phyloP scores from a whole-genome alignment of 129 eudicot genomes.

The Pittosporum tobira region DNA sequence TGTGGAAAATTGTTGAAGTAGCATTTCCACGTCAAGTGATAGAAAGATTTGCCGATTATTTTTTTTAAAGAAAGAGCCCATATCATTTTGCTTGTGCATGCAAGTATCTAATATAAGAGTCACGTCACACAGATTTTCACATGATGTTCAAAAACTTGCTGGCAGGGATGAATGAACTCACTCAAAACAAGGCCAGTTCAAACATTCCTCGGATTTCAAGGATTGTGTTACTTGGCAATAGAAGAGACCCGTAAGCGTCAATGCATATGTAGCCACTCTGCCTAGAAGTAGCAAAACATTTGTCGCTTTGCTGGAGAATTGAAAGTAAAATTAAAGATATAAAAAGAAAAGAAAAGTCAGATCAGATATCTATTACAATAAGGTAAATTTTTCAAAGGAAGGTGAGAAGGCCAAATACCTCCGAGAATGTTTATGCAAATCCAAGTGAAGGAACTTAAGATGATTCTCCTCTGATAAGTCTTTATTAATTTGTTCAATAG shows the following conservation, averaged over 20 bases:
- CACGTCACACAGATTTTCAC: neutral
- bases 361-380: neutral
- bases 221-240: constrained; percentile 26
- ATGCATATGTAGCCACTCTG: constrained; percentile 34
- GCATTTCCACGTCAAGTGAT: neutral
- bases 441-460: constrained; percentile 37
- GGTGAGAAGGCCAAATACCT: constrained; percentile 30
- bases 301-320: constrained; percentile 46
- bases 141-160: neutral
- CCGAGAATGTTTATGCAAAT: constrained; percentile 60
- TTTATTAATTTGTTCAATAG: constrained; percentile 33
- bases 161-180: constrained; percentile 20
- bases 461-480: constrained; percentile 29
- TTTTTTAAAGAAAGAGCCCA: too few relatives aligned
- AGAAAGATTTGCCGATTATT: neutral
- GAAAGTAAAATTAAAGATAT: constrained; percentile 1
- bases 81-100: neutral
- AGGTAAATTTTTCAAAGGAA: neutral
- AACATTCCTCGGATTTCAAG: constrained; percentile 31
- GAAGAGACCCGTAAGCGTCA: constrained; percentile 37
- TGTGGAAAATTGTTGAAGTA: neutral
- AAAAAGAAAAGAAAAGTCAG: constrained; percentile 1
- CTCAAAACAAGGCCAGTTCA: constrained; percentile 42
- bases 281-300: constrained; percentile 28
- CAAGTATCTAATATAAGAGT: neutral